A percentile compares a stretch with the other conserved stretches of the same genome.
Conservation (phyloP, 2,329 filamentous ascomycete species). For the Pseudocercospora macadamiae region DNA sequence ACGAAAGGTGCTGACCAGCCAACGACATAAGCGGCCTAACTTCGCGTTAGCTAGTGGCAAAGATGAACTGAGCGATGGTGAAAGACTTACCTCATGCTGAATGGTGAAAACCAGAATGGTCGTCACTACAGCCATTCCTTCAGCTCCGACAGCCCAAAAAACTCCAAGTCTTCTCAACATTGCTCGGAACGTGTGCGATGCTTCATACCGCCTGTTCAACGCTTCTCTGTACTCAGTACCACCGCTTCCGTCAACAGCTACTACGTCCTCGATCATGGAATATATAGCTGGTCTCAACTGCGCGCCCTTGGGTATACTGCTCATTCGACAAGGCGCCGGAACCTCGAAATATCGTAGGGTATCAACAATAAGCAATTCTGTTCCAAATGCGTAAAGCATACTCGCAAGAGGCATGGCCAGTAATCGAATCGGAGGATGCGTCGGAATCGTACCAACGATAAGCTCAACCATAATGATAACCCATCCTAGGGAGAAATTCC, state of each 20-base stretch:
- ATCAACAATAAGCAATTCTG: slow-evolving; percentile 56
- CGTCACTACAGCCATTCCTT: slow-evolving; percentile 44
- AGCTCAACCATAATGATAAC: slow-evolving; percentile 60
- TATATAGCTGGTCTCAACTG: slow-evolving; percentile 59
- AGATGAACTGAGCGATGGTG: background rate
- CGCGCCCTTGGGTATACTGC: slow-evolving; percentile 54
- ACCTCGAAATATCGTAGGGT: slow-evolving; percentile 49
- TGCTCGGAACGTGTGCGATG: slow-evolving; percentile 56
- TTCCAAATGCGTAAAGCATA: slow-evolving; percentile 57
- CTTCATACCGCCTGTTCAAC: slow-evolving; percentile 56
- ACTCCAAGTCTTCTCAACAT: slow-evolving; percentile 57
- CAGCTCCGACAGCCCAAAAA: slow-evolving; percentile 56
- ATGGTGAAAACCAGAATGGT: slow-evolving; percentile 54
- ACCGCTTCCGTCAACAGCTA: slow-evolving; percentile 57
- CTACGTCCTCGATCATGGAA: slow-evolving; percentile 58
- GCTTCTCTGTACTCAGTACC: slow-evolving; percentile 57
- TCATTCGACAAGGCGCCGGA: slow-evolving; percentile 55
- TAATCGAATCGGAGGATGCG: slow-evolving; percentile 55
- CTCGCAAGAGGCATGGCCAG: slow-evolving; percentile 57
- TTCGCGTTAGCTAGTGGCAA: background rate
- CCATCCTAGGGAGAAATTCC: slow-evolving; percentile 59
- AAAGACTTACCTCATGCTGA: slow-evolving; percentile 38
- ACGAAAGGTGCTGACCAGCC: slow-evolving; percentile 55
- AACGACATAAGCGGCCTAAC: slow-evolving; percentile 50
- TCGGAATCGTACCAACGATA: slow-evolving; percentile 54